Percentiles rank a stretch among this genome's conserved stretches.
phyloP scores from a whole-genome alignment of 2,329 filamentous ascomycete species.

The Chalaropsis ovoidea region DNA sequence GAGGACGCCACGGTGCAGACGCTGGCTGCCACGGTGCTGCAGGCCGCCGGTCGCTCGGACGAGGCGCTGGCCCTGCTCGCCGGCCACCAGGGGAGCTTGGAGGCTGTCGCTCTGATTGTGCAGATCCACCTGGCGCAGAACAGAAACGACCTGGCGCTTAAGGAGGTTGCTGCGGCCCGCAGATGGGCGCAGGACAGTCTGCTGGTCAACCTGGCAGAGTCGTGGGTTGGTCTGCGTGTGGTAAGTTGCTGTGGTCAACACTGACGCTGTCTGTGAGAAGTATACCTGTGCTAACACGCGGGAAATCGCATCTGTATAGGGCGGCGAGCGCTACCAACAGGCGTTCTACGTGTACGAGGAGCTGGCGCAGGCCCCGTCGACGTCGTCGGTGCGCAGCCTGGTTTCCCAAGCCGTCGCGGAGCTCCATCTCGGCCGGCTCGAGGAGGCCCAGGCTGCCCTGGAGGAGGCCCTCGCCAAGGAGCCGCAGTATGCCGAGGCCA shows the following conservation, averaged over 20 bases:
- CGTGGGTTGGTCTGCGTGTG: slow-evolving; percentile 82
- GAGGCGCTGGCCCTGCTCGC: slow-evolving; percentile 70
- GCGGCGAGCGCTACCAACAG: slow-evolving; percentile 90
- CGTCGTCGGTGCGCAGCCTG: slow-evolving; percentile 63
- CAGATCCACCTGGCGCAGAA: slow-evolving; percentile 92
- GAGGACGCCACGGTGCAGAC: slow-evolving; percentile 78
- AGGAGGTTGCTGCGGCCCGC: slow-evolving; percentile 77
- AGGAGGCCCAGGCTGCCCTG: slow-evolving; percentile 80
- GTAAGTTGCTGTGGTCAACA: slow-evolving; percentile 40
- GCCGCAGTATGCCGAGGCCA: slow-evolving; percentile 57
- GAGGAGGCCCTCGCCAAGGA: slow-evolving; percentile 70
- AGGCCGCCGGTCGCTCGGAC: slow-evolving; percentile 69
- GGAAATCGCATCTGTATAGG: slow-evolving; percentile 43
- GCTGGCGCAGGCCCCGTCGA: slow-evolving; percentile 75
- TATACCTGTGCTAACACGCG: not conserved
- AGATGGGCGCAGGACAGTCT: slow-evolving; percentile 93
- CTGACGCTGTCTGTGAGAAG: too few species aligned
- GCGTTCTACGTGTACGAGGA: slow-evolving; percentile 98
- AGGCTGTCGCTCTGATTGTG: slow-evolving; percentile 74
- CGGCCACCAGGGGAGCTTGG: slow-evolving; percentile 73
- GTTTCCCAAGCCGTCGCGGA: slow-evolving; percentile 86
- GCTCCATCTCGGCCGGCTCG: slow-evolving; percentile 75
- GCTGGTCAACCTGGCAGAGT: slow-evolving; percentile 86
- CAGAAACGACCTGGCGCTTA: slow-evolving; percentile 77
- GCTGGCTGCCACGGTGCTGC: slow-evolving; percentile 68